phyloP scores from a whole-genome alignment of 2,329 filamentous ascomycete species.

The Alternaria incomplexa region DNA sequence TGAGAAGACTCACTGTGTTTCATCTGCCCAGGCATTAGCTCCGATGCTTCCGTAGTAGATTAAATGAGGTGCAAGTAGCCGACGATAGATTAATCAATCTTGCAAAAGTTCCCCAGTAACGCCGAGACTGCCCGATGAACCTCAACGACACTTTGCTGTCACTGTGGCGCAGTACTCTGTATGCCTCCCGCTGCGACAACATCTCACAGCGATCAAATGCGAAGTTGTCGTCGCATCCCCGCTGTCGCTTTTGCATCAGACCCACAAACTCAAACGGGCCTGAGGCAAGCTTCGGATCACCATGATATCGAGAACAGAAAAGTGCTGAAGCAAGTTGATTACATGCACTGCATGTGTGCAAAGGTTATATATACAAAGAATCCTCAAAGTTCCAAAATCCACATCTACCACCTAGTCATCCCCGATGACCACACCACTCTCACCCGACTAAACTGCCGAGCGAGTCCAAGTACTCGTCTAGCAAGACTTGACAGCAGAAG shows the following conservation, averaged over 20 bases:
- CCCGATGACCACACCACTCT: background rate
- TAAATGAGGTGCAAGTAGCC: background rate
- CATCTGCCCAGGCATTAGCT: background rate
- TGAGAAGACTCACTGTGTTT: background rate
- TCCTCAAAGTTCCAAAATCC: constrained; percentile 9
- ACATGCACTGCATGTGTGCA: constrained; percentile 19
- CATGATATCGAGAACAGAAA: background rate
- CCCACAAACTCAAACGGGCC: background rate
- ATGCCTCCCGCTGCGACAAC: background rate
- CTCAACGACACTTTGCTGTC: background rate
- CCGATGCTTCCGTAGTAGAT: background rate
- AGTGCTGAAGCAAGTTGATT: constrained; percentile 7
- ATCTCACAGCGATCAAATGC: background rate
- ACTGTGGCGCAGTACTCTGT: background rate
- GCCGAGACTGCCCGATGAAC: background rate
- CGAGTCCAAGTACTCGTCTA: constrained; percentile 18
- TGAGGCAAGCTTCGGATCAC: background rate
- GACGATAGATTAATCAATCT: background rate
- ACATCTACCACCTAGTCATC: background rate
- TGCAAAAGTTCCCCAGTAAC: background rate
- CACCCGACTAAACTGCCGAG: background rate
- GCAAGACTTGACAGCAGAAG: constrained; percentile 38
- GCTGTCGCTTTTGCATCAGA: background rate
- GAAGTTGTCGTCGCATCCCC: background rate
- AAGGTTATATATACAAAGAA: constrained; percentile 28